These are phyloP conservation scores for Tuctoria greenei DNA, from an alignment of 176 grass and related monocot genomes.

Conservation along the genomic window DNA sequence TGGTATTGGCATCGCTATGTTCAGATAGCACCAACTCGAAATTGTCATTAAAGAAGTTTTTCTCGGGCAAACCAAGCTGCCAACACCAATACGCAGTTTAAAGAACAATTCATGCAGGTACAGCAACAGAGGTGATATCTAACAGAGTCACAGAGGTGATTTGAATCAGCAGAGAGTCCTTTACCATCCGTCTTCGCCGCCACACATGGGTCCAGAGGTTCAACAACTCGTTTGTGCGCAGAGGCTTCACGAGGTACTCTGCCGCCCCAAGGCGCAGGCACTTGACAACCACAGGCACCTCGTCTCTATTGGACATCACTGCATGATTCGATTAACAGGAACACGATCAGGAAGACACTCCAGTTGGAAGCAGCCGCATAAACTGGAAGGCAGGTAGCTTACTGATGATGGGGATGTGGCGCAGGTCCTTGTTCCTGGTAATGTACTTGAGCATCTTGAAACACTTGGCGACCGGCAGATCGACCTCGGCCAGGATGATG, in stretches of 20 bases:
- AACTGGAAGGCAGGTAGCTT: conserved; percentile 26
- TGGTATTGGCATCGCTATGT: conserved; percentile 88
- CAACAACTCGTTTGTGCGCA: conserved; percentile 84
- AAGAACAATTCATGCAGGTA: conserved; percentile 29
- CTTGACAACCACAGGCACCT: conserved; percentile 93
- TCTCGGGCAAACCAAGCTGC: conserved; percentile 78
- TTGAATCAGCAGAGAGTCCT: conserved; percentile 18
- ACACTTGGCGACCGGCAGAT: conserved; percentile 82
- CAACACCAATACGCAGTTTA: conserved; percentile 39
- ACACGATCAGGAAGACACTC: background rate
- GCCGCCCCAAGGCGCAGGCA: conserved; percentile 87
- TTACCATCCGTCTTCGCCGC: conserved; percentile 82
- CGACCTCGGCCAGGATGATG: conserved; percentile 87
- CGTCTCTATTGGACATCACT: conserved; percentile 96
- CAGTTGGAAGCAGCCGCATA: background rate
- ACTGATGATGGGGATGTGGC: conserved; percentile 96
- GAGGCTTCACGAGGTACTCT: conserved; percentile 87
- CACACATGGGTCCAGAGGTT: conserved; percentile 98
- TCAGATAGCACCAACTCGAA: conserved; percentile 64
- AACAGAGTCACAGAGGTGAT: conserved; percentile 5
- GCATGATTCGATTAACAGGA: background rate
- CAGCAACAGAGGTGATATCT: conserved; percentile 31
- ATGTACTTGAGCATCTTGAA: conserved; percentile 99
- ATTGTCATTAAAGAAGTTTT: conserved; percentile 80
- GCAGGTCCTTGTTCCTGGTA: conserved; percentile 72